A percentile compares a stretch with the other conserved stretches of the same genome.
Conservation (phyloP, 108 stramenopile genomes). For the Cyclotella baltica region DNA sequence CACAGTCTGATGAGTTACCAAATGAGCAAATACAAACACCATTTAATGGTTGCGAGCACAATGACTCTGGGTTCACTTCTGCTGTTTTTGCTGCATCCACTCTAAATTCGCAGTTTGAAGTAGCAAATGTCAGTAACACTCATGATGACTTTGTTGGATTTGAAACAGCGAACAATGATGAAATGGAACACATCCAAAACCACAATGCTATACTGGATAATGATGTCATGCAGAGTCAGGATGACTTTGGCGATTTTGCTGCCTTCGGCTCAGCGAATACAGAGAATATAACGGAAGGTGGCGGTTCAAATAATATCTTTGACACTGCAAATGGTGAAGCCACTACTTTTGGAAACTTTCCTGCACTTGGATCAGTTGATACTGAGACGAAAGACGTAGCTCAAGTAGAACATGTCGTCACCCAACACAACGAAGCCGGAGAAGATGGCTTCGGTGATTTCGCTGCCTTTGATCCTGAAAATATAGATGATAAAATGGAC, state of each 20-base stretch:
- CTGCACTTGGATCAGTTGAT: neutral
- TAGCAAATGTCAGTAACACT: too few relatives aligned
- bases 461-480: too few relatives aligned
- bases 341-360: neutral
- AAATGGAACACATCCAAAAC: too few relatives aligned
- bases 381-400: neutral
- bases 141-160: too few relatives aligned
- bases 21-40: too few relatives aligned
- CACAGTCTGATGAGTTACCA: neutral
- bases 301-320: neutral
- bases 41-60: too few relatives aligned
- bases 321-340: neutral
- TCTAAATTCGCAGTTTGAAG: too few relatives aligned
- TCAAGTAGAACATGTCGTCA: neutral
- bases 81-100: too few relatives aligned
- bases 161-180: neutral
- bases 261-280: neutral
- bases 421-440: slow-evolving; percentile 3
- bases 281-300: neutral
- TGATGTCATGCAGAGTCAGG: neutral
- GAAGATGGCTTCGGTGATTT: slow-evolving; percentile 55
- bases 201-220: neutral
- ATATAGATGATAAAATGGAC: too few relatives aligned
- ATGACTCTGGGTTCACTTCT: too few relatives aligned
- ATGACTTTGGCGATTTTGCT: slow-evolving; percentile 12